Base-by-base conservation (phyloP, 208 protist genomes). In the Phytomonas serpens region DNA sequence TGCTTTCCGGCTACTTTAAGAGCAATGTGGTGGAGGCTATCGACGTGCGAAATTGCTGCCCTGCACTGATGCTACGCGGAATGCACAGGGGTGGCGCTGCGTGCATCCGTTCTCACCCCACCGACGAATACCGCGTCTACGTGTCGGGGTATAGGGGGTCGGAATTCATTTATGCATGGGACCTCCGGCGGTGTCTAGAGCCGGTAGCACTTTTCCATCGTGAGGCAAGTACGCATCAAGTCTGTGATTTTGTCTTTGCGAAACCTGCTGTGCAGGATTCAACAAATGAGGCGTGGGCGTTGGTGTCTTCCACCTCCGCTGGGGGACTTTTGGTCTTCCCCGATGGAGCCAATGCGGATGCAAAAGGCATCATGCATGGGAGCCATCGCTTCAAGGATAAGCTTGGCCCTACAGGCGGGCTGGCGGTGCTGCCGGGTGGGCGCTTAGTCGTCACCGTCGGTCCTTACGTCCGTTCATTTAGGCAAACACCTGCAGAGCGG, bases 21-120 rank as follows among this genome's bases (percentile, higher is more conserved):
- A 69, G 77, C n/a, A 68, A 77, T 1, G 70, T 79, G 23, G 82
- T 95, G 14, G 85, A 95, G 67, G 62, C 87, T 33, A 66, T 93
- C 27, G 90, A 95, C 71, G 74, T 77, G 30, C 81, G 87, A 23
- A 64, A 85, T 42, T 76, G 67, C 71, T 82, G 80, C 31, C 71
- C 77, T 1, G 84, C 84, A 0, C 84, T 84, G 9, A 52, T 84
- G 36, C 77, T 95, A n/a, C 77, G 75, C 37, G 73, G 81, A 31
- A 64, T 69, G 40, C 14, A 69, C 65, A 47, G 69, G 34, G 38
- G 75, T 79, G 73, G 51, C 72, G 61, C 63, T 82, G 65, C 76
- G 64, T 72, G 36, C 63, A 61, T 32, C 63, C 36, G 40, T 27
- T 57, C 73, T 36, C 71, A 69, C 16, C 63, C 42, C 64, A 81